phyloP scores from a whole-genome alignment of 2,329 filamentous ascomycete species.

The Seiridium cupressi region DNA sequence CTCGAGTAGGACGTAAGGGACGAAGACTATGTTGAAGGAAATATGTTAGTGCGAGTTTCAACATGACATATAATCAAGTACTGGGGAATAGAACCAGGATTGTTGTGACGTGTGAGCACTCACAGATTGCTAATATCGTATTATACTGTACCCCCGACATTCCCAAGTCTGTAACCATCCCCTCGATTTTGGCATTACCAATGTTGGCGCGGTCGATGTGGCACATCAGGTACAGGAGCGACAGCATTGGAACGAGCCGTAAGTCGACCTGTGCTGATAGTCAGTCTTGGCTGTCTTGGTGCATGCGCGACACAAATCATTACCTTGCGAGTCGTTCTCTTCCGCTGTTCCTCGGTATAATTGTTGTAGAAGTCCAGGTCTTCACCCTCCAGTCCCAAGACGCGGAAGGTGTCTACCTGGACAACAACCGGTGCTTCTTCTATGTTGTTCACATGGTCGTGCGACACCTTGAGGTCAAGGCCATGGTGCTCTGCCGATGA shows the following conservation, averaged over 20 bases:
- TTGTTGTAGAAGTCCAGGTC: constrained; percentile 26
- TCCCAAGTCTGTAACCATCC: constrained; percentile 41
- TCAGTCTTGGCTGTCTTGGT: not conserved
- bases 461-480: constrained; percentile 15
- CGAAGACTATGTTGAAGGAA: constrained; percentile 2
- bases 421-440: constrained; percentile 19
- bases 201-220: constrained; percentile 53
- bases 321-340: constrained; percentile 23
- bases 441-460: not conserved
- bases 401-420: constrained; percentile 25
- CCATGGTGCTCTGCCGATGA: not conserved
- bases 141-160: constrained; percentile 48
- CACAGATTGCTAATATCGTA: constrained; percentile 47
- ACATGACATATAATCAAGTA: too few species aligned
- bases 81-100: not conserved
- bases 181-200: constrained; percentile 45
- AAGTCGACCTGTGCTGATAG: constrained; percentile 25
- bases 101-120: constrained; percentile 46
- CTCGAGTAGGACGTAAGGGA: constrained; percentile 60
- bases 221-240: constrained; percentile 51
- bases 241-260: constrained; percentile 44
- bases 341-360: constrained; percentile 18
- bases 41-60: not conserved
- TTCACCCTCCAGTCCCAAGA: constrained; percentile 24
- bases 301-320: not conserved